A percentile compares a stretch with the other conserved stretches of the same genome.
These are phyloP conservation scores for Wallacemonas sp. DNA, from an alignment of 208 protist species.

Conservation along the genomic window DNA sequence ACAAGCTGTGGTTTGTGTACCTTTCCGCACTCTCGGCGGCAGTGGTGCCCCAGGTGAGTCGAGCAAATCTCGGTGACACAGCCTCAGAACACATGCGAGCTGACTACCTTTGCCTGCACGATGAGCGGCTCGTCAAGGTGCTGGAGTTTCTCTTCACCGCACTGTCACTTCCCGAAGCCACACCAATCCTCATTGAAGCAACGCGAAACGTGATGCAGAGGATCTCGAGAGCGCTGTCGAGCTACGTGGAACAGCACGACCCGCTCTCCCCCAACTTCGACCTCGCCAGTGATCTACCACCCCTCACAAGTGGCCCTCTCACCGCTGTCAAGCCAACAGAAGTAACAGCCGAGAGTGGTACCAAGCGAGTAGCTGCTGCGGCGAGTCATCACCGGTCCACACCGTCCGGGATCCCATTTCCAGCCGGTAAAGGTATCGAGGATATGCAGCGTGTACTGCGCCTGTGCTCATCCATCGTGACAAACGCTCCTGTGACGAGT, in stretches of 20 bases:
- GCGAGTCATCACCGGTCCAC: too few species aligned
- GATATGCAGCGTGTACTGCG: slow-evolving; percentile 12
- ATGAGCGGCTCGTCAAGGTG: slow-evolving; percentile 38
- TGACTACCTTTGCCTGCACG: slow-evolving; percentile 45
- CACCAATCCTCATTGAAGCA: slow-evolving; percentile 46
- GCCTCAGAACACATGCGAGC: slow-evolving; percentile 21
- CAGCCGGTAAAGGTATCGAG: background rate
- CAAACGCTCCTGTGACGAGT: background rate
- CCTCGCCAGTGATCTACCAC: background rate
- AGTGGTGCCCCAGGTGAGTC: slow-evolving; percentile 45
- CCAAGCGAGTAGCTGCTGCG: too few species aligned
- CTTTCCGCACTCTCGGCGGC: slow-evolving; percentile 63
- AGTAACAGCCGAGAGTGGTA: too few species aligned
- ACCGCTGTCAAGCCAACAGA: too few species aligned
- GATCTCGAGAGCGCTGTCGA: slow-evolving; percentile 58
- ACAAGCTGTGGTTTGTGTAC: slow-evolving; percentile 60
- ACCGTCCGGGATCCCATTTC: too few species aligned
- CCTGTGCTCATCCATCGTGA: slow-evolving; percentile 15
- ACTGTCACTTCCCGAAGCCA: slow-evolving; percentile 36
- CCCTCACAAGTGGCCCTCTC: too few species aligned
- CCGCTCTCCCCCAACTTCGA: background rate
- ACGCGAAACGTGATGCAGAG: slow-evolving; percentile 47
- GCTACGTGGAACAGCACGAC: slow-evolving; percentile 41
- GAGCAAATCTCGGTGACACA: slow-evolving; percentile 14
- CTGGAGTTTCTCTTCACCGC: slow-evolving; percentile 53